These are phyloP conservation scores for Sanghuangporus baumii DNA, from an alignment of 1,284 basidiomycete genomes.

Conservation along the genomic window DNA sequence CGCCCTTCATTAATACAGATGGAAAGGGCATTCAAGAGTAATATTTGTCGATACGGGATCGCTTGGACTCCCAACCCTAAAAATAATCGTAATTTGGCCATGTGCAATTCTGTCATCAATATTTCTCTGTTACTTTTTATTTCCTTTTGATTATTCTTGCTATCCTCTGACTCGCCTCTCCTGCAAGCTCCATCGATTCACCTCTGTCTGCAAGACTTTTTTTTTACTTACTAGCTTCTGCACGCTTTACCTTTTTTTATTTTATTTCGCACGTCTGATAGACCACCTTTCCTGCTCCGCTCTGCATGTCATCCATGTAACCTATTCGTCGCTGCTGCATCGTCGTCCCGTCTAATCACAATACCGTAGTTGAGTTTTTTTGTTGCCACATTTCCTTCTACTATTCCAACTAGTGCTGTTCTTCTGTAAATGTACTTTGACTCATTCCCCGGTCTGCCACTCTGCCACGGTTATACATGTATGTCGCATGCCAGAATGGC, in stretches of 20 bases:
- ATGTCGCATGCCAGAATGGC: neutral
- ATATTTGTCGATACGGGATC: neutral
- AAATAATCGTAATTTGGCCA: slow-evolving; percentile 6
- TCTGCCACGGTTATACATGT: neutral
- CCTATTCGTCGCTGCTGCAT: neutral
- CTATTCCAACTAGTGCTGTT: neutral
- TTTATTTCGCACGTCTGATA: neutral
- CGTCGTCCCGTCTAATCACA: slow-evolving; percentile 3
- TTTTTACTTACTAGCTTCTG: slow-evolving; percentile 19
- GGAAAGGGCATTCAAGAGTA: neutral
- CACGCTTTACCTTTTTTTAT: neutral
- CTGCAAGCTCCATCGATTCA: slow-evolving; percentile 9
- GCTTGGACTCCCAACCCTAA: neutral
- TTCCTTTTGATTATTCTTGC: slow-evolving; percentile 26
- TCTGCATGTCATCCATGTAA: slow-evolving; percentile 5
- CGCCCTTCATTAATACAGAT: neutral
- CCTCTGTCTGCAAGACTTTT: slow-evolving; percentile 19
- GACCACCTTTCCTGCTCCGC: neutral
- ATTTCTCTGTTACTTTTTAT: slow-evolving; percentile 24
- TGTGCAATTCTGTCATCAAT: slow-evolving; percentile 14
- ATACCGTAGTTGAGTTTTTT: slow-evolving; percentile 2
- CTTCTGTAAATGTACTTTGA: slow-evolving; percentile 1
- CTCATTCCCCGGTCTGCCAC: neutral
- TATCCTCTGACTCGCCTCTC: slow-evolving; percentile 19
- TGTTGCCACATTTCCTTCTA: neutral